phyloP scores from a whole-genome alignment of 176 grass and related monocot genomes.

The Bolboschoenus planiculmis region DNA sequence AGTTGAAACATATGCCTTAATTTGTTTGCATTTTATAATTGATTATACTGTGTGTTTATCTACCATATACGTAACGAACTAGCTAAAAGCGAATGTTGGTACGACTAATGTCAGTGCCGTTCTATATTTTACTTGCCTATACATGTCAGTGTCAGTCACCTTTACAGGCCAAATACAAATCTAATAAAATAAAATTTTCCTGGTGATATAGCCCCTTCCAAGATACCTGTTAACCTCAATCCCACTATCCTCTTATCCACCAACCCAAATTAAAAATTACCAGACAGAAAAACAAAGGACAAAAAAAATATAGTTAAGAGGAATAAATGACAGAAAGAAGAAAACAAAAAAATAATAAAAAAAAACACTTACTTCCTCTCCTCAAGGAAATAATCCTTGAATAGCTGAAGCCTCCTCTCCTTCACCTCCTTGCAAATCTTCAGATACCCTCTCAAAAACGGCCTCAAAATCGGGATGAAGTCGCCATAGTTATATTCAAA shows the following conservation, averaged over 20 bases:
- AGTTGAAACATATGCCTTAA: too few relatives aligned
- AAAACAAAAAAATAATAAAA: not conserved
- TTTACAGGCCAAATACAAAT: not conserved
- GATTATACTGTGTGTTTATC: not conserved
- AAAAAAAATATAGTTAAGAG: not conserved
- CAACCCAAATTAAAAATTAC: not conserved
- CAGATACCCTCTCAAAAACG: slow-evolving; percentile 64
- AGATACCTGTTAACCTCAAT: too few relatives aligned
- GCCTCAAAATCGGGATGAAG: slow-evolving; percentile 79
- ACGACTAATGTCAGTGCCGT: not conserved
- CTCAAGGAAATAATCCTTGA: slow-evolving; percentile 87
- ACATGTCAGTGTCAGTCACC: not conserved
- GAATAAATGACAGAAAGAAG: too few relatives aligned
- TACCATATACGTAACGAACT: not conserved
- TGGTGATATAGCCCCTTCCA: not conserved
- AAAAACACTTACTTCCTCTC: slow-evolving; percentile 69
- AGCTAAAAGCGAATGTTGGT: not conserved
- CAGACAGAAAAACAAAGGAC: not conserved
- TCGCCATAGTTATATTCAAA: slow-evolving; percentile 98
- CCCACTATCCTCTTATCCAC: too few relatives aligned
- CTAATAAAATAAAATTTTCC: not conserved
- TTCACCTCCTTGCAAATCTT: slow-evolving; percentile 73
- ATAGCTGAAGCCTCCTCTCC: slow-evolving; percentile 61
- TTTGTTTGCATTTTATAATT: not conserved
- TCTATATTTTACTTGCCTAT: not conserved